Evolutionary conservation across 805 yeast genomes (phyloP).

Genomic region (Nakazawaea pomicola): DNA sequence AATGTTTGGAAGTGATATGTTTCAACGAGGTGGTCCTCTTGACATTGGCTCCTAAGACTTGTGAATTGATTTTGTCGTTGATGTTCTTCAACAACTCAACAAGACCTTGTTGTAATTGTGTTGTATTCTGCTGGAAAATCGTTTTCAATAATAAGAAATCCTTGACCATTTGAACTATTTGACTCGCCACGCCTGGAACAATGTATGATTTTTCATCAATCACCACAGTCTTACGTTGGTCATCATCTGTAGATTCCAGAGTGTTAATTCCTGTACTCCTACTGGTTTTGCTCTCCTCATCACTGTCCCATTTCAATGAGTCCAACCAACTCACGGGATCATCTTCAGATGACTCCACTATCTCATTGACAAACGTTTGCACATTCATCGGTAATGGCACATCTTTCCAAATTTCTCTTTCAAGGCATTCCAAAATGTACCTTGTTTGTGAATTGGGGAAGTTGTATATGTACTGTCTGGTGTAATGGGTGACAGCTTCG

Average conservation of each 20-base stretch:
- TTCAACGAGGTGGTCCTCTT: constrained; percentile 67
- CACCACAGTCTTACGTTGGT: constrained; percentile 27
- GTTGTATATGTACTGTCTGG: constrained; percentile 50
- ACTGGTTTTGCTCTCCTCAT: constrained; percentile 9
- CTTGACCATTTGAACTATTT: constrained; percentile 35
- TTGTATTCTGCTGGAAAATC: constrained; percentile 44
- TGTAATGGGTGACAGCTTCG: constrained; percentile 62
- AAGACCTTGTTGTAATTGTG: constrained; percentile 36
- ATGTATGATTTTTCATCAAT: constrained; percentile 55
- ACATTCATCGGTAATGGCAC: constrained; percentile 43
- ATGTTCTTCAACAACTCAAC: constrained; percentile 42
- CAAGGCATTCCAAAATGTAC: constrained; percentile 43
- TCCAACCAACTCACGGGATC: constrained; percentile 48
- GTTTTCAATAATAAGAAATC: constrained; percentile 53
- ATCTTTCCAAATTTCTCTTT: constrained; percentile 78
- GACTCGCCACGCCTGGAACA: constrained; percentile 45
- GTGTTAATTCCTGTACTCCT: too few relatives aligned
- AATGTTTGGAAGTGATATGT: constrained; percentile 69
- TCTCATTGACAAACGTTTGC: constrained; percentile 46
- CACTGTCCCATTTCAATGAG: constrained; percentile 22
- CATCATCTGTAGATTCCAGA: constrained; percentile 28
- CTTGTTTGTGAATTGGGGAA: constrained; percentile 49
- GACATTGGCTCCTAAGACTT: constrained; percentile 72
- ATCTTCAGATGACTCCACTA: constrained; percentile 40
- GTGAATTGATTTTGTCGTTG: constrained; percentile 51